phyloP scores from a whole-genome alignment of 2,329 filamentous ascomycete genomes.

The Lecanicillium sp. region DNA sequence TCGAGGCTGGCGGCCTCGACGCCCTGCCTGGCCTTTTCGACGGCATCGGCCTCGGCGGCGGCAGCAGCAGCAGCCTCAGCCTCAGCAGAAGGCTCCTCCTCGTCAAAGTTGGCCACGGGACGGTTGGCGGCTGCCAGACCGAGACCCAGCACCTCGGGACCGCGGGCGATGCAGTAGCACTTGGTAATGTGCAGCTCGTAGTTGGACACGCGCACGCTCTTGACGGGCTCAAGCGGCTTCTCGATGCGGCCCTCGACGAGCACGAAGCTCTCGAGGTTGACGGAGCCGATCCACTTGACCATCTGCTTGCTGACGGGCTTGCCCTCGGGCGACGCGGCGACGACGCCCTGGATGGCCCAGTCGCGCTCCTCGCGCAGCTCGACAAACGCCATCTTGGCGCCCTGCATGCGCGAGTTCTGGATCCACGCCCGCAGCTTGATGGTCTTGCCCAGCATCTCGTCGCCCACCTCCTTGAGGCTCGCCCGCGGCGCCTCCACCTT shows the following conservation, averaged over 20 bases:
- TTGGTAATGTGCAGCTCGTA: conserved; percentile 85
- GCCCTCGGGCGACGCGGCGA: conserved; percentile 61
- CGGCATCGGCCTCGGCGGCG: conserved; percentile 21
- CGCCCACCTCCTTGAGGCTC: conserved; percentile 55
- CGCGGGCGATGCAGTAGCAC: conserved; percentile 67
- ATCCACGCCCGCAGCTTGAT: conserved; percentile 74
- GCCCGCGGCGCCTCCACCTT: conserved; percentile 49
- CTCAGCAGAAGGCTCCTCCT: conserved; percentile 38
- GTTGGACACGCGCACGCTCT: conserved; percentile 72
- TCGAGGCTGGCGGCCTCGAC: conserved; percentile 33
- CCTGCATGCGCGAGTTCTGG: conserved; percentile 81
- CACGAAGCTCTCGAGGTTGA: conserved; percentile 77
- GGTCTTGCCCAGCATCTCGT: conserved; percentile 59
- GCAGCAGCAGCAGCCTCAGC: conserved; percentile 18
- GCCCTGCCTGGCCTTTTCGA: conserved; percentile 35
- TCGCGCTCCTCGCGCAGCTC: conserved; percentile 70
- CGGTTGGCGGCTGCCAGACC: conserved; percentile 48
- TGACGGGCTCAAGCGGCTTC: conserved; percentile 79
- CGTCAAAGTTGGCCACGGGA: conserved; percentile 50
- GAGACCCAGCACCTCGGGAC: conserved; percentile 49
- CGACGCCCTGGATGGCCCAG: conserved; percentile 76
- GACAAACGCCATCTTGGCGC: conserved; percentile 85
- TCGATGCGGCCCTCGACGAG: conserved; percentile 73
- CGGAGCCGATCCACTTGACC: conserved; percentile 79
- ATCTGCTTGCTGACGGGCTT: conserved; percentile 69